phyloP scores from a whole-genome alignment of 805 yeast species.

The Yarrowia deformans region DNA sequence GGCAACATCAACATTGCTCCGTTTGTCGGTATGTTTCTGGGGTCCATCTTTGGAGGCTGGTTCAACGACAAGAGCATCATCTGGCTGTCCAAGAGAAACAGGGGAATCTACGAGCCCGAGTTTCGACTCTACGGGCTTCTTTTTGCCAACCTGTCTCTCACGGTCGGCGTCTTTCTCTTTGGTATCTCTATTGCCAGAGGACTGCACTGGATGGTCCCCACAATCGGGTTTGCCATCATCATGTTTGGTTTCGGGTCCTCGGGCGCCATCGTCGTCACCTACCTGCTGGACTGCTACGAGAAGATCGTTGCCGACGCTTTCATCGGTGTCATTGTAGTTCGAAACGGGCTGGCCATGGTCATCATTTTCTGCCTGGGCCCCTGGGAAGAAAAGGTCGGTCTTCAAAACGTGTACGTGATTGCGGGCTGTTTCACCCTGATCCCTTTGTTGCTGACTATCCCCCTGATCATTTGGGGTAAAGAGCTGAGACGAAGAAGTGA shows the following conservation, averaged over 20 bases:
- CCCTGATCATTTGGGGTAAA: conserved; percentile 21
- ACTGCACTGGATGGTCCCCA: conserved; percentile 20
- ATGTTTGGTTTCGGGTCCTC: conserved; percentile 12
- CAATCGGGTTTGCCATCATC: conserved; percentile 7
- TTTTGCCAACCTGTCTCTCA: conserved; percentile 2
- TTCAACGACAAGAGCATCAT: conserved; percentile 39
- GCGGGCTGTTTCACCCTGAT: conserved; percentile 13
- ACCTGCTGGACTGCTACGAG: conserved; percentile 17
- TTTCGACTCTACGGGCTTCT: conserved; percentile 45
- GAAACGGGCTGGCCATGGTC: conserved; percentile 57
- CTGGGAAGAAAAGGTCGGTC: not conserved
- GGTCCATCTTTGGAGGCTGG: conserved; percentile 39
- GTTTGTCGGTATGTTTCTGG: conserved; percentile 39
- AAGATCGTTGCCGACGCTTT: conserved; percentile 53
- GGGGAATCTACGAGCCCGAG: conserved; percentile 42
- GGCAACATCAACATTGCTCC: conserved; percentile 41
- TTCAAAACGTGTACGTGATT: not conserved
- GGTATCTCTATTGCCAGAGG: conserved; percentile 1
- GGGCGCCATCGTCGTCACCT: conserved; percentile 8
- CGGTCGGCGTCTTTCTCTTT: not conserved
- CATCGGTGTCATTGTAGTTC: conserved; percentile 62
- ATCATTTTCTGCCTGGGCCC: conserved; percentile 1
- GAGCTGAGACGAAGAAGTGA: conserved; percentile 9
- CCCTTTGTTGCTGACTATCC: not conserved
- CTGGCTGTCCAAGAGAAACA: conserved; percentile 40